Evolutionary conservation across 2,329 filamentous ascomycete genomes (phyloP), one percentile per base, ranked within the genome.

Genomic region (Ascochyta rabiei): DNA sequence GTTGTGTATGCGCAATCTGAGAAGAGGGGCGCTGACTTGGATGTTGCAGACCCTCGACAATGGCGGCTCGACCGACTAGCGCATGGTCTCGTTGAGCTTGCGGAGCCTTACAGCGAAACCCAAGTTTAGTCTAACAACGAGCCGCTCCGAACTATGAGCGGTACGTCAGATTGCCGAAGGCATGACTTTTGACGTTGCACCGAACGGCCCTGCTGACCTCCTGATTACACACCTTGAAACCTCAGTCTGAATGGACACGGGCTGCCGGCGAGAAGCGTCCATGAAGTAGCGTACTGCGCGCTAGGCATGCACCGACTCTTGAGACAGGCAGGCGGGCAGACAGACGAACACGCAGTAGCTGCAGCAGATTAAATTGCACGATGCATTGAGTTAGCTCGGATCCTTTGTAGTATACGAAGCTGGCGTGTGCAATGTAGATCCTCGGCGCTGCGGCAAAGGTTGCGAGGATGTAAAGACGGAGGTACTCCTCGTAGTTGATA

Each of bases 41-140:
- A 41, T 35, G 46, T 45, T 49, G 35, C 52, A 55, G 52, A 24
- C 50, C 41, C 46, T 55, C 40, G 35, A 55, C 35, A 23, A 41
- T 55, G 41, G 52, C 52, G 52, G 46, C 52, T 55, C 46, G 52
- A 55, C 52, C 46, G 46, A 41, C 52, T 55, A 55, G 52, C 52
- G 52, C 46, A 49, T 49, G 37, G 23, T 46, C 46, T 35, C 30
- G 52, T 46, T 45, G 35, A 43, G 41, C 46, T 35, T 48, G 50
- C 52, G 46, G 35, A 49, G 46, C 46, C 37, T 35, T 55, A 46
- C 52, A 55, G 41, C 37, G 49, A 49, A 49, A 37, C 38, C 41
- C 28, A 42, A 33, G 52, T 24, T 48, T 49, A 49, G 41, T 46
- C 52, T 46, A 31, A 31, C 30, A 23, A 41, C 46, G 37, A 49